These are phyloP conservation scores for Mycothermus thermophilus DNA, from an alignment of 495 filamentous ascomycete genomes.

Conservation along the genomic window DNA sequence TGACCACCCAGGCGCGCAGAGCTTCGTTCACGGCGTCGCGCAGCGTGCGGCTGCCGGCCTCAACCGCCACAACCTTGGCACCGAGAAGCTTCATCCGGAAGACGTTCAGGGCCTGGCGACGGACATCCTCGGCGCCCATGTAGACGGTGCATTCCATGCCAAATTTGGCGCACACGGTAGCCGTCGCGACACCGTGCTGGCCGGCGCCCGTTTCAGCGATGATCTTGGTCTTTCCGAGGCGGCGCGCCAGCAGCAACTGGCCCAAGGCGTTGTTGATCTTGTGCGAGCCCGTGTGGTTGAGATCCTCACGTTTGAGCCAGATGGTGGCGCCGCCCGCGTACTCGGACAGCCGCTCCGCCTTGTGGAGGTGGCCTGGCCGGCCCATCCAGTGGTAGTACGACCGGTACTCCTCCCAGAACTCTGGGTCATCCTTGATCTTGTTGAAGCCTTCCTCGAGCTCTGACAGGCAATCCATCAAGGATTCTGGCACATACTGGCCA, in stretches of 20 bases:
- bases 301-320: constrained; percentile 89
- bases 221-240: constrained; percentile 81
- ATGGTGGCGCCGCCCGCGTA: constrained; percentile 83
- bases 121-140: constrained; percentile 92
- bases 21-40: constrained; percentile 96
- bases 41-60: constrained; percentile 70
- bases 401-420: constrained; percentile 94
- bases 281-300: constrained; percentile 78
- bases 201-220: constrained; percentile 96
- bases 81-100: constrained; percentile 95
- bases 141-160: constrained; percentile 91
- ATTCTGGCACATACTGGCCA: constrained; percentile 97
- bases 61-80: constrained; percentile 73
- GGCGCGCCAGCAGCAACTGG: constrained; percentile 67
- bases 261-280: constrained; percentile 97
- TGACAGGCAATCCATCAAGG: constrained; percentile 88
- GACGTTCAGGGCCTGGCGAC: constrained; percentile 86
- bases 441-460: constrained; percentile 91
- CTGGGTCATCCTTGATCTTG: constrained; percentile 64
- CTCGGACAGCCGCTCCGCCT: constrained; percentile 76
- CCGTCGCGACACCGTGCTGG: constrained; percentile 90
- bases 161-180: constrained; percentile 92
- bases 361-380: constrained; percentile 78
- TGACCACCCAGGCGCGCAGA: constrained; percentile 73
- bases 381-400: constrained; percentile 98